phyloP scores from a whole-genome alignment of 805 yeast genomes.

The Jamesozyma piceae region DNA sequence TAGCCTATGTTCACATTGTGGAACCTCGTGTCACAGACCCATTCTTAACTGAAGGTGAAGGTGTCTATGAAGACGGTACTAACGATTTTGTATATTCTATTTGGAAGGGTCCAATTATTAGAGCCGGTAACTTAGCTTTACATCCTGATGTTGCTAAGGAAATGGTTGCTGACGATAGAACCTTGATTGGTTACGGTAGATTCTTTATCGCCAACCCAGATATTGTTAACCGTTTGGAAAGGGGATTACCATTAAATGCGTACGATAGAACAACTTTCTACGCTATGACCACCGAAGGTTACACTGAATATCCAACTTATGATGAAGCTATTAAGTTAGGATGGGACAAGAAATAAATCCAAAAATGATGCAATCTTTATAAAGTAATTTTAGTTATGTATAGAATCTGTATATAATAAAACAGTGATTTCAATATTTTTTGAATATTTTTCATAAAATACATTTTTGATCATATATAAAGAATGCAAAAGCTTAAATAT shows the following conservation, averaged over 20 bases:
- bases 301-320: conserved; percentile 35
- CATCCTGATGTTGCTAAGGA: conserved; percentile 24
- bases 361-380: no score
- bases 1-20: conserved; percentile 38
- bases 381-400: no score
- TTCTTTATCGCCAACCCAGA: conserved; percentile 49
- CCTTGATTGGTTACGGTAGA: conserved; percentile 40
- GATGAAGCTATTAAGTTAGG: conserved; percentile 18
- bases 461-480: no score
- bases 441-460: no score
- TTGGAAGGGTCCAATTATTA: conserved; percentile 38
- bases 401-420: no score
- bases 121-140: conserved; percentile 33
- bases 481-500: no score
- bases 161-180: conserved; percentile 33
- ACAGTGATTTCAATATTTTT: no score
- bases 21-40: conserved; percentile 37
- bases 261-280: conserved; percentile 46
- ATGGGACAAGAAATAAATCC: conserved; percentile 8
- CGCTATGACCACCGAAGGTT: conserved; percentile 30
- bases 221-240: conserved; percentile 35
- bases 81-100: conserved; percentile 36
- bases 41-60: conserved; percentile 17
- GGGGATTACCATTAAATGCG: conserved; percentile 32
- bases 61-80: conserved; percentile 22